Conservation (phyloP, 1,284 basidiomycete species). For the Pyrrhoderma noxium region DNA sequence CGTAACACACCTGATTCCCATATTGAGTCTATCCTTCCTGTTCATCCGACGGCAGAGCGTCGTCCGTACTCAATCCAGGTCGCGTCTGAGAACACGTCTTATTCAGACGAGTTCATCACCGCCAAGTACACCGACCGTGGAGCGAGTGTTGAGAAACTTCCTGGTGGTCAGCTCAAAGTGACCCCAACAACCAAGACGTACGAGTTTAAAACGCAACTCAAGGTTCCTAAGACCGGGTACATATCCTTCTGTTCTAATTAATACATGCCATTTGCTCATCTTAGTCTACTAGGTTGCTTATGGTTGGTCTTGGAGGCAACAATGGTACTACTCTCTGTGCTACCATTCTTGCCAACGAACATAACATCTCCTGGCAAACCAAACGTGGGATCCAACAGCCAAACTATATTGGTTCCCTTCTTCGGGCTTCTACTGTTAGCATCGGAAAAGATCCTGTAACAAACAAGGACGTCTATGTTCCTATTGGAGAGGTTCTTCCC, state of each 20-base stretch:
- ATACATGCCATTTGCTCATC: constrained; percentile 13
- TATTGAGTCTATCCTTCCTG: constrained; percentile 54
- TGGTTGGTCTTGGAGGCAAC: constrained; percentile 96
- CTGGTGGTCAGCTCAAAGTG: constrained; percentile 67
- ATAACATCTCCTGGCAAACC: constrained; percentile 94
- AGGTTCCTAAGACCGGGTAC: constrained; percentile 89
- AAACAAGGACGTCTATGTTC: constrained; percentile 90
- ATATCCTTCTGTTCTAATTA: constrained; percentile 28
- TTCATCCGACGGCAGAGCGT: constrained; percentile 84
- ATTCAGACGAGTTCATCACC: constrained; percentile 77
- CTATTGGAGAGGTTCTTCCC: constrained; percentile 88
- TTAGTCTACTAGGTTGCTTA: constrained; percentile 69
- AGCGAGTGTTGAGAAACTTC: constrained; percentile 61
- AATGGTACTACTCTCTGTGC: constrained; percentile 94
- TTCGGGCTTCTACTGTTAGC: constrained; percentile 91
- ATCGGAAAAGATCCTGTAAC: constrained; percentile 80
- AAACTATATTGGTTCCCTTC: constrained; percentile 93
- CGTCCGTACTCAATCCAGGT: constrained; percentile 75
- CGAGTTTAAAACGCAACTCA: constrained; percentile 89
- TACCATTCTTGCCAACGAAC: constrained; percentile 92
- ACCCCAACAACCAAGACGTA: constrained; percentile 72
- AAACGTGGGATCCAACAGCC: constrained; percentile 90
- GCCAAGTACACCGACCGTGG: constrained; percentile 82
- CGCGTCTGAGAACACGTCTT: constrained; percentile 76
- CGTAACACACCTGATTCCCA: constrained; percentile 60